Percentiles rank a stretch among this genome's conserved stretches.
Evolutionary conservation across 2,329 filamentous ascomycete species (phyloP).

Genomic region (Penicillium sp.): DNA sequence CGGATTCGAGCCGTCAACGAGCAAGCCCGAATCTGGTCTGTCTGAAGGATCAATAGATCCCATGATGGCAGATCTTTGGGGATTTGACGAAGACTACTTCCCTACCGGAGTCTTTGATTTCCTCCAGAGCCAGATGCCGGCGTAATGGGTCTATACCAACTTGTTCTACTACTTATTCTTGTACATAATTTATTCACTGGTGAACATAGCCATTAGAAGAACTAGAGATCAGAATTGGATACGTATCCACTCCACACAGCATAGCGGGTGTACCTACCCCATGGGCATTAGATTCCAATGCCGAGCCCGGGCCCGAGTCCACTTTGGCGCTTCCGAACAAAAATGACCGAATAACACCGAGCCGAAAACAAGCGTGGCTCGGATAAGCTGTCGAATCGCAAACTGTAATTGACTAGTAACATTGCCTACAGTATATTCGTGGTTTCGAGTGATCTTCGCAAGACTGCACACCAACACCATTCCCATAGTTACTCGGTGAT

Average conservation of each 20-base stretch:
- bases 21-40: constrained; percentile 31
- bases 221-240: neutral
- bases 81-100: constrained; percentile 44
- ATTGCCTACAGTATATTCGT: neutral
- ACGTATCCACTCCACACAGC: neutral
- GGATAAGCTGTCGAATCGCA: neutral
- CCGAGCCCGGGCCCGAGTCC: neutral
- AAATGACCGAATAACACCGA: constrained; percentile 23
- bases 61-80: constrained; percentile 44
- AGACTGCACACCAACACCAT: neutral
- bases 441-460: neutral
- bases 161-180: constrained; percentile 8
- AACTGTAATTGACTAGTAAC: neutral
- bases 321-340: neutral
- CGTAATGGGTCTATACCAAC: constrained; percentile 20
- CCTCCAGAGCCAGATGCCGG: constrained; percentile 43
- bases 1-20: constrained; percentile 21
- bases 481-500: constrained; percentile 15
- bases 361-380: neutral
- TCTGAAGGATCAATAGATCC: constrained; percentile 41
- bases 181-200: constrained; percentile 13
- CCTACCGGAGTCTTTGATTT: constrained; percentile 45
- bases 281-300: neutral
- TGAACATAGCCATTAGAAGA: neutral
- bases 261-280: neutral